Percentiles rank a stretch among this genome's conserved stretches.
These are phyloP conservation scores for Phyllosticta capitalensis DNA, from an alignment of 2,329 filamentous ascomycete species.

Conservation along the genomic window DNA sequence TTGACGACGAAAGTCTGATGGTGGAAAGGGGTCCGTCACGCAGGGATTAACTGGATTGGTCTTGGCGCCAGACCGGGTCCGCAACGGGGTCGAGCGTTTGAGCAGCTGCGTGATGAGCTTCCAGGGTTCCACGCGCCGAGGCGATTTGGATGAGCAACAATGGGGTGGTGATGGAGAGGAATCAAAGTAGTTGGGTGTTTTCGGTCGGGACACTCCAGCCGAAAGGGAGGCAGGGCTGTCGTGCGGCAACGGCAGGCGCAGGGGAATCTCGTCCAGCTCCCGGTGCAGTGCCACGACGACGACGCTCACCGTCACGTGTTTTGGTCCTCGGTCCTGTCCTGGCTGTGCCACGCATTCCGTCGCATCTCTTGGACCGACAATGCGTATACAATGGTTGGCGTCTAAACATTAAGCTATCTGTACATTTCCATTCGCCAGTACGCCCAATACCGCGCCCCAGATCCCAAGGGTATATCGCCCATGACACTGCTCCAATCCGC, in stretches of 20 bases:
- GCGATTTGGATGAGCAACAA: background rate
- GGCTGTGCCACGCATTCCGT: too few relatives aligned
- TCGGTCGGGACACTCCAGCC: conserved; percentile 3
- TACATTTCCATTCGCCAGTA: conserved; percentile 2
- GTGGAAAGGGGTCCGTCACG: conserved; percentile 11
- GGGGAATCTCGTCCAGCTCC: conserved; percentile 8
- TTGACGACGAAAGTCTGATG: conserved; percentile 9
- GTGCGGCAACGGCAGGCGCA: conserved; percentile 5
- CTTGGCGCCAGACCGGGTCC: conserved; percentile 9
- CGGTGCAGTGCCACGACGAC: conserved; percentile 9
- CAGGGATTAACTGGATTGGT: conserved; percentile 12
- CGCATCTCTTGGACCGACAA: too few relatives aligned
- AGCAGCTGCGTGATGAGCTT: conserved; percentile 1
- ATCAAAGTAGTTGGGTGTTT: background rate
- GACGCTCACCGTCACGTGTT: conserved; percentile 8
- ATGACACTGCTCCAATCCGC: conserved; percentile 15
- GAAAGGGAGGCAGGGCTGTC: conserved; percentile 4
- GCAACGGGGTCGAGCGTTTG: conserved; percentile 9
- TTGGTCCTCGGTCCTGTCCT: too few relatives aligned
- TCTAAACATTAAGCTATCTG: background rate
- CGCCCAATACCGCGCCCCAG: background rate
- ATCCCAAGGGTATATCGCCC: conserved; percentile 9
- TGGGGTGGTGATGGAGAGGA: background rate
- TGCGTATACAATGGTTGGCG: background rate
- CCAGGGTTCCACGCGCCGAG: background rate